Conservation (phyloP, 352 stramenopile species). For the Globisporangium rhizosaccharum region DNA sequence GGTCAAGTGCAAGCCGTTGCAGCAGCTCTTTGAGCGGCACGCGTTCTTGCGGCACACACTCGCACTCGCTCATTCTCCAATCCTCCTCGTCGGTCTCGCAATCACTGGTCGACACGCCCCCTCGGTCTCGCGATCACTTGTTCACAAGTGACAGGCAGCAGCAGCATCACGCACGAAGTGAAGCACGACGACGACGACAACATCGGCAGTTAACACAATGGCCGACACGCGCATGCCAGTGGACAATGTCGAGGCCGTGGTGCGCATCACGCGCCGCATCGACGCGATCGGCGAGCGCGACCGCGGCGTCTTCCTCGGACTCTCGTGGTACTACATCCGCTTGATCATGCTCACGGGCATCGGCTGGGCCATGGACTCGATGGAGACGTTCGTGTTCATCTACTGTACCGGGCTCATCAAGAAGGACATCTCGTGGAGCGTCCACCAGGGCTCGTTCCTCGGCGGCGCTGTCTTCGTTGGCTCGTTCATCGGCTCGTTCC, state of each 20-base stretch:
- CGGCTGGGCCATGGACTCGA: constrained; percentile 71
- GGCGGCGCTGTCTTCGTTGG: constrained; percentile 52
- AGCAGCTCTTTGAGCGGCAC: no score
- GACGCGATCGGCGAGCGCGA: constrained; percentile 55
- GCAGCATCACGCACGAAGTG: no score
- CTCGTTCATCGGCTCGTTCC: constrained; percentile 56
- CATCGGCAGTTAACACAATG: not conserved
- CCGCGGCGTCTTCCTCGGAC: constrained; percentile 36
- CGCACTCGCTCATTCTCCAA: constrained; percentile 9
- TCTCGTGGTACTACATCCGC: constrained; percentile 68
- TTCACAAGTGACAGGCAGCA: constrained; percentile 9
- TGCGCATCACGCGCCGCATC: constrained; percentile 61
- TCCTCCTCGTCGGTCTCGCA: constrained; percentile 14
- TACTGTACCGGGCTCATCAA: constrained; percentile 39
- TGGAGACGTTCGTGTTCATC: constrained; percentile 70
- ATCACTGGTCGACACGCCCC: constrained; percentile 6
- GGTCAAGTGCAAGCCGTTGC: no score
- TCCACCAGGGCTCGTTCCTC: constrained; percentile 34
- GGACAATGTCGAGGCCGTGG: constrained; percentile 46
- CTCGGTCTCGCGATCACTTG: constrained; percentile 17
- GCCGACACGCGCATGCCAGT: constrained; percentile 5
- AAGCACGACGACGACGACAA: not conserved
- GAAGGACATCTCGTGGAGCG: constrained; percentile 37
- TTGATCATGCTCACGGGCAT: constrained; percentile 62
- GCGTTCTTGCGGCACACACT: no score